Base-by-base conservation (phyloP, 1,139 yeast species). In the Arxiozyma heterogenica region DNA sequence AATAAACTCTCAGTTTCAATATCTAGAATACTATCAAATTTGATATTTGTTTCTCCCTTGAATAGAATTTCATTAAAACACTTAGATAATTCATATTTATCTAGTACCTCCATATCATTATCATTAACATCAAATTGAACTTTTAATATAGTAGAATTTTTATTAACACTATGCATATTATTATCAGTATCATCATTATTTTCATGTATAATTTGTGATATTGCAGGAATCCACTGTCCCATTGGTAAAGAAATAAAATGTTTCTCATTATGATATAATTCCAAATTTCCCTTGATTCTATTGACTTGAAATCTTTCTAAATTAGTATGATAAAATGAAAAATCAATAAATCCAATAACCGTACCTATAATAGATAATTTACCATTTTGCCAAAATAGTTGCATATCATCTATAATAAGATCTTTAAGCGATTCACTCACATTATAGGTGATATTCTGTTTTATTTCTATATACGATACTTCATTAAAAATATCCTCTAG, bases 181-280 rank as follows among this genome's bases (percentile, higher is more conserved):
- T 34, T 34, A 15, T 23, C n/a, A n/a, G n/a, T 23, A 6, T 27
- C 8, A 8, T 8, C n/a, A 34, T 34, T 34, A 34, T 34, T 12
- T 34, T 34, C 61, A n/a, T 59, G 61, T 6, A 59, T 41, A n/a
- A 66, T 58, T 34, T 57, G 59, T 8, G 75, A 72, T 0, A 58
- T 54, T 4, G 76, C 70, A 17, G 59, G 57, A 22, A 65, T 68
- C 78, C 78, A 75, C 9, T 65, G 66, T 4, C 57, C 55, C 58
- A 74, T 60, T 2, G 70, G 68, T 27, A 73, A 61, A 17, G 70
- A 62, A 5, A 73, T 65, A 58, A 74, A 73, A 53, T 66, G 68
- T 5, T 53, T 53, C 4, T 60, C 69, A 12, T 67, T 56, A 54
- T 73, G 73, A 47, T 57, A 66, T 25, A 74, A 57, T 44, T 62